A percentile compares a stretch with the other conserved stretches of the same genome.
Conservation (phyloP, 1,284 basidiomycete genomes). For the Puccinia polysora region DNA sequence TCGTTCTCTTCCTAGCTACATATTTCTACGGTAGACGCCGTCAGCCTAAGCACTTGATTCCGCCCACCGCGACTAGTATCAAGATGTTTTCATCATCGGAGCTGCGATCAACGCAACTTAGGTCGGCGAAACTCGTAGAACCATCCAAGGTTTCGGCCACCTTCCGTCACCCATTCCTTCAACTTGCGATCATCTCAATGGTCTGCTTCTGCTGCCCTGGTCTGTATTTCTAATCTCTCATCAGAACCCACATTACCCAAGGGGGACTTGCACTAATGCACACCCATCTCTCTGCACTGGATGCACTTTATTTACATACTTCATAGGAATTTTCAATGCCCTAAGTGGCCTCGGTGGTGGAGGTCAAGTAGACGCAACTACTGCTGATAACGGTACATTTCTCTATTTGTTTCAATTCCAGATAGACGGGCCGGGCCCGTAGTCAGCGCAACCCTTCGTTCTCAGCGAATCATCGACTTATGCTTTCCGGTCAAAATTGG, state of each 20-base stretch:
- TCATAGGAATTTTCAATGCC: conserved; percentile 60
- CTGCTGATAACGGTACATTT: conserved; percentile 40
- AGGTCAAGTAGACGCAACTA: conserved; percentile 45
- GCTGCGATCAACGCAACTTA: too few species aligned
- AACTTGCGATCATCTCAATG: conserved; percentile 36
- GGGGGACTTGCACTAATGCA: too few species aligned
- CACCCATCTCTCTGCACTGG: too few species aligned
- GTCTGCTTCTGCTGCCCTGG: conserved; percentile 44
- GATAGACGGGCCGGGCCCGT: too few species aligned
- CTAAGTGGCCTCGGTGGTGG: conserved; percentile 58
- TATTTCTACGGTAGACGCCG: too few species aligned
- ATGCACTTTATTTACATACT: conserved; percentile 47
- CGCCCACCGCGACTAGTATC: too few species aligned
- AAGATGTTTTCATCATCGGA: too few species aligned
- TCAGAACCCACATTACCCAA: not conserved
- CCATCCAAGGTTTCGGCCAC: not conserved
- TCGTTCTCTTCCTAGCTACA: too few species aligned
- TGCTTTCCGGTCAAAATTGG: too few species aligned
- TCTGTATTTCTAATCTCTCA: not conserved
- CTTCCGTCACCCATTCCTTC: conserved; percentile 26
- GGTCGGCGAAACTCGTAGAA: not conserved
- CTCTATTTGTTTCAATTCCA: not conserved
- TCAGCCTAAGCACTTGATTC: too few species aligned
- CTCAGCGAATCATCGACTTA: too few species aligned
- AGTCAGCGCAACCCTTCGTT: too few species aligned